Base-by-base conservation (phyloP, 345 rosid genomes). In the Linum lewisii region DNA sequence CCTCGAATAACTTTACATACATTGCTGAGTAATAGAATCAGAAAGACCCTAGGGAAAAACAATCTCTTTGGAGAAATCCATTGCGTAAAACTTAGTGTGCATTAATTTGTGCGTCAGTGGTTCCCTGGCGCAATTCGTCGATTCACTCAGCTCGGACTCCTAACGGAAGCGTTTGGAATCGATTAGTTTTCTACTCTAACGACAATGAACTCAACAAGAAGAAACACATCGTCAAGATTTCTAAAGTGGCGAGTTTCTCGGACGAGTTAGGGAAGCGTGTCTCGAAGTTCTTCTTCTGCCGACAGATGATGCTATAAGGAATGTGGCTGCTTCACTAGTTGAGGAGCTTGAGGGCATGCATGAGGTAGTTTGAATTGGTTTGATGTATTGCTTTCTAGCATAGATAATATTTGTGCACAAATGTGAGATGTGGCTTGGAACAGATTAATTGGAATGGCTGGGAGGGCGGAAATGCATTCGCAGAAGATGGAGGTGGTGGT, bases 291-390 rank as follows among this genome's bases (percentile, higher is more conserved):
- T 73, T 82, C 44, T 72, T 55, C 69, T 78, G 44, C 54, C 50
- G 70, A 58, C 83, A 92, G 98, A 92, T 64, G 65, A 16, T 47
- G 96, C 96, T 63, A 92, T 88, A 64, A 83, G 69, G 79, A 92
- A 86, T 80, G 88, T 92, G 98, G 73, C 86, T 57, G 98, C 94
- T 52, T 81, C 95, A 52, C 58, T 92, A 83, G 76, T 88, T 92
- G 50, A 87, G 83, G 72, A 86, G 88, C 79, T 75, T 92, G 82
- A 79, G 87, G 90, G n/a, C n/a, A n/a, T n/a, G 97, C 86, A 83
- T 44, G 74, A 45, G 59, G 63, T 50, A 59, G 67, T 78, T 70
- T 69, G 62, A 21, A 29, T 16, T 66, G 61, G 24, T 38, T 20
- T 24, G n/a, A 60, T 53, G 34, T 29, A 23, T 21, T 58, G 24